Evolutionary conservation across 768 basidiomycete genomes (phyloP).

Genomic region (Boletus barrowsii): DNA sequence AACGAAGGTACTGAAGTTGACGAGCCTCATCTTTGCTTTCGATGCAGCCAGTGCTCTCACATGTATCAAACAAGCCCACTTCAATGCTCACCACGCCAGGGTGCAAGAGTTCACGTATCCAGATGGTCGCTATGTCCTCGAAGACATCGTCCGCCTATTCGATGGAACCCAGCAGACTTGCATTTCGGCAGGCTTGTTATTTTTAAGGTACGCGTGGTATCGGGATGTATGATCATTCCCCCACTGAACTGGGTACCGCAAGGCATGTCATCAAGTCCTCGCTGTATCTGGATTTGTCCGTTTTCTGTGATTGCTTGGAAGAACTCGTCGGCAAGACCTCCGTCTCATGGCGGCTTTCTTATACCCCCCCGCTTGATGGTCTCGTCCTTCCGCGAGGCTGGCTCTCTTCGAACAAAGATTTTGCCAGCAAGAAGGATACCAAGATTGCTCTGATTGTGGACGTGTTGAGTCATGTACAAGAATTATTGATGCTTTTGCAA

Average conservation of each 20-base stretch:
- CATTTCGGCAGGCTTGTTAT: slow-evolving; percentile 35
- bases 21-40: slow-evolving; percentile 38
- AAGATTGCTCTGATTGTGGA: slow-evolving; percentile 41
- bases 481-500: slow-evolving; percentile 30
- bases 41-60: slow-evolving; percentile 32
- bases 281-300: slow-evolving; percentile 42
- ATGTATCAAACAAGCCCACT: slow-evolving; percentile 36
- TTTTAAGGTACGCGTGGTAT: slow-evolving; percentile 36
- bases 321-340: slow-evolving; percentile 41
- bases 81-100: slow-evolving; percentile 15
- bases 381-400: slow-evolving; percentile 55
- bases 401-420: slow-evolving; percentile 31
- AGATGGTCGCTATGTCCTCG: slow-evolving; percentile 26
- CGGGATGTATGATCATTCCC: slow-evolving; percentile 21
- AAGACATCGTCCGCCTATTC: slow-evolving; percentile 31
- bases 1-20: slow-evolving; percentile 34
- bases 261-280: slow-evolving; percentile 44
- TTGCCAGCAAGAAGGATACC: slow-evolving; percentile 11
- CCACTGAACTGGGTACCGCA: not conserved
- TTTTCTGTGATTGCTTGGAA: slow-evolving; percentile 54
- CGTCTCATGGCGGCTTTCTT: slow-evolving; percentile 31
- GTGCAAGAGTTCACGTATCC: slow-evolving; percentile 9
- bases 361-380: slow-evolving; percentile 34
- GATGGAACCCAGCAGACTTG: slow-evolving; percentile 26
- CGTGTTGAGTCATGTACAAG: slow-evolving; percentile 19